These are phyloP conservation scores for Davidsoniella australis DNA, from an alignment of 2,329 filamentous ascomycete species.

Conservation along the genomic window DNA sequence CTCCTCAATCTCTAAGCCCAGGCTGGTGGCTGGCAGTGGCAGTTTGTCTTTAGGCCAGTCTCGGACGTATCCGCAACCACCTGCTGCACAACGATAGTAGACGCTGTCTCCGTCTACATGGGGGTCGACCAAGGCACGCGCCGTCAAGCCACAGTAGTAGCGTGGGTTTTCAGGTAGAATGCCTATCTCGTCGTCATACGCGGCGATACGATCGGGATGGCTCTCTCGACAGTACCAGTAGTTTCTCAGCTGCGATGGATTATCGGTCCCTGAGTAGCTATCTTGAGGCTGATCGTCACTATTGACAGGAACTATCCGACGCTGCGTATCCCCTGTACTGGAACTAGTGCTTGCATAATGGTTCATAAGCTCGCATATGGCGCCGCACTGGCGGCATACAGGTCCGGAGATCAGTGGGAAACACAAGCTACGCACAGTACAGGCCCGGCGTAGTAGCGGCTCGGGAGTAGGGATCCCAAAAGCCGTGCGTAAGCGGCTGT, in stretches of 20 bases:
- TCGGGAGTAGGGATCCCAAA: too few relatives aligned
- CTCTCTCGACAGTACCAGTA: conserved; percentile 4
- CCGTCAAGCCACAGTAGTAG: conserved; percentile 10
- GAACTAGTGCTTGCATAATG: too few relatives aligned
- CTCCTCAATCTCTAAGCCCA: conserved; percentile 1
- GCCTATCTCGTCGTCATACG: conserved; percentile 8
- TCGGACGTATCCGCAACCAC: conserved; percentile 7
- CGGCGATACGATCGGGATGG: conserved; percentile 4
- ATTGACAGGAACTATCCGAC: too few relatives aligned
- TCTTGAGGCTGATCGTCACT: too few relatives aligned
- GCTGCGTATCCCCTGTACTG: too few relatives aligned
- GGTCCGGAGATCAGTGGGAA: conserved; percentile 9
- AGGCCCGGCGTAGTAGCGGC: too few relatives aligned
- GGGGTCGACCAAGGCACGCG: not conserved
- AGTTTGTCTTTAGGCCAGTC: conserved; percentile 4
- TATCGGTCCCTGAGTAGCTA: too few relatives aligned
- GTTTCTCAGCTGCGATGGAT: too few relatives aligned
- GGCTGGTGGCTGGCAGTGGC: not conserved
- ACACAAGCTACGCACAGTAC: too few relatives aligned
- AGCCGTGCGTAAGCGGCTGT: too few relatives aligned
- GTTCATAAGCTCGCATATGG: too few relatives aligned
- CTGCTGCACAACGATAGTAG: conserved; percentile 10
- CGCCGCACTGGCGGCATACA: conserved; percentile 9
- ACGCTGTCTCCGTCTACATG: not conserved
- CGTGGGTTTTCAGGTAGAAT: conserved; percentile 12